These are phyloP conservation scores for Calonectria fujianensis DNA, from an alignment of 2,329 filamentous ascomycete species.

Conservation along the genomic window DNA sequence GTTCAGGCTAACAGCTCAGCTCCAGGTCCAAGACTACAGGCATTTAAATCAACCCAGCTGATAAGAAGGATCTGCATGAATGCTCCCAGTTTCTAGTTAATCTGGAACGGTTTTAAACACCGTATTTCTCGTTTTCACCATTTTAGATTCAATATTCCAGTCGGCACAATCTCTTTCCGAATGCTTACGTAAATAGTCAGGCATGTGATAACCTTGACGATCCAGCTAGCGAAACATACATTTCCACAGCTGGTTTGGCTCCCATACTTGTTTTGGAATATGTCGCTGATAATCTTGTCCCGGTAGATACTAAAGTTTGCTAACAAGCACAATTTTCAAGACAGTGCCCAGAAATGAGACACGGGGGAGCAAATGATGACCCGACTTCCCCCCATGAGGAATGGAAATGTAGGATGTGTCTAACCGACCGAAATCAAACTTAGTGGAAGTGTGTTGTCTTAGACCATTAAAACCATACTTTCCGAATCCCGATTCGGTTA, in stretches of 20 bases:
- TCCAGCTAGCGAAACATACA: neutral
- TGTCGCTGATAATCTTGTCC: neutral
- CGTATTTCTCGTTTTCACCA: no score
- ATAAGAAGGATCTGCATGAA: neutral
- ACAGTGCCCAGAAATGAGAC: no score
- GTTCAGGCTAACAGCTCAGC: neutral
- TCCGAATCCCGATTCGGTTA: no score
- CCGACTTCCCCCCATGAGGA: no score
- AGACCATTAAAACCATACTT: neutral
- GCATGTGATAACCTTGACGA: neutral
- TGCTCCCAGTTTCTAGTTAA: neutral
- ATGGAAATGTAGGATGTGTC: no score
- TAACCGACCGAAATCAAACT: neutral
- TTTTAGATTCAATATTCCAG: neutral
- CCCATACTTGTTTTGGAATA: neutral
- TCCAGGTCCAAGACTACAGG: neutral
- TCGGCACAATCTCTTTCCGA: neutral
- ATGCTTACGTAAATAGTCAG: neutral
- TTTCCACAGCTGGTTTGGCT: neutral
- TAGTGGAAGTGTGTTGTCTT: neutral
- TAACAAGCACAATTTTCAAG: neutral
- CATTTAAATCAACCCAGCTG: neutral
- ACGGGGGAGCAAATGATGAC: no score
- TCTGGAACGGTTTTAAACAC: neutral
- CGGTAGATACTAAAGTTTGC: neutral